Percentiles rank a stretch among this genome's conserved stretches.
phyloP scores from a whole-genome alignment of 176 grass and related monocot genomes.

The Urochloa ruziziensis region DNA sequence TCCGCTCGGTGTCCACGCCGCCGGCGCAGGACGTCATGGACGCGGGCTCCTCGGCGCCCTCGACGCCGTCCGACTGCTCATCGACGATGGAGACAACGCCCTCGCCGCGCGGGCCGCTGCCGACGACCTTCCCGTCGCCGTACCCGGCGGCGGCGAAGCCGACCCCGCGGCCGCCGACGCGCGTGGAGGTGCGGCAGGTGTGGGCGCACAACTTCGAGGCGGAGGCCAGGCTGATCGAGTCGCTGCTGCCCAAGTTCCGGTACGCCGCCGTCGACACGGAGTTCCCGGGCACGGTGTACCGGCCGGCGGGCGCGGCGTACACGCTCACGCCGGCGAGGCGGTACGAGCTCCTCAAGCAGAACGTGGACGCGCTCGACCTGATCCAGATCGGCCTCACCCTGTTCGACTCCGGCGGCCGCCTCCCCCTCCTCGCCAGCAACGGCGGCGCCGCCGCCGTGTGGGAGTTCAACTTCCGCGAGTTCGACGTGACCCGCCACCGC shows the following conservation, averaged over 20 bases:
- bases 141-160: neutral
- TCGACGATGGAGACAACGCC: neutral
- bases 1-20: neutral
- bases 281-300: slow-evolving; percentile 40
- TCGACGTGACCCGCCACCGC: slow-evolving; percentile 4
- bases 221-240: slow-evolving; percentile 24
- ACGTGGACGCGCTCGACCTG: slow-evolving; percentile 30
- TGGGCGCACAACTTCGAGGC: slow-evolving; percentile 15
- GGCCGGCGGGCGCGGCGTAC: neutral
- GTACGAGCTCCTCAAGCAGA: slow-evolving; percentile 13
- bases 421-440: neutral
- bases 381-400: slow-evolving; percentile 43
- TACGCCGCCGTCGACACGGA: slow-evolving; percentile 37
- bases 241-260: neutral
- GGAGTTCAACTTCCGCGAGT: slow-evolving; percentile 51
- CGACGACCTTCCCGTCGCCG: neutral
- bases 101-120: neutral
- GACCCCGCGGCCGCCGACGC: neutral
- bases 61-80: neutral
- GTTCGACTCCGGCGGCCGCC: neutral
- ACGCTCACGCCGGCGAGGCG: neutral
- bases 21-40: neutral
- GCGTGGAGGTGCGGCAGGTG: slow-evolving; percentile 24
- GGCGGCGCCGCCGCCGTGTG: neutral
- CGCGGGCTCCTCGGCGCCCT: neutral